These are phyloP conservation scores for Tilletia horrida DNA, from an alignment of 1,284 basidiomycete species.

Conservation along the genomic window DNA sequence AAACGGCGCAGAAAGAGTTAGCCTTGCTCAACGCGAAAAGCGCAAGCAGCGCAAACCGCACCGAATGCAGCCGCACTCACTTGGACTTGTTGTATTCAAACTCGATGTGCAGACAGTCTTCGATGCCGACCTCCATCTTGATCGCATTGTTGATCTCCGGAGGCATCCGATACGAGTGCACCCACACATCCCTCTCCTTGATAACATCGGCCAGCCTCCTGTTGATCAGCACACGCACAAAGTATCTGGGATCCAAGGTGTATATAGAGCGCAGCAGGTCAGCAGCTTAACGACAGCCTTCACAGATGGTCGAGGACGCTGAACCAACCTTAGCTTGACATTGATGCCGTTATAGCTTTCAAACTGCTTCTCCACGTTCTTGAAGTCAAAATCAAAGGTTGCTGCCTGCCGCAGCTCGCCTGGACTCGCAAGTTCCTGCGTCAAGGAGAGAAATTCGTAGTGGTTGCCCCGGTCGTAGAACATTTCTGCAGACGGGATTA, in stretches of 20 bases:
- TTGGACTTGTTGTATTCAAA: conserved; percentile 99
- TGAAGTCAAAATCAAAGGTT: conserved; percentile 93
- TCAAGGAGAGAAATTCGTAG: conserved; percentile 92
- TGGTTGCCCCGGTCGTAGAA: conserved; percentile 97
- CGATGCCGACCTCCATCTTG: conserved; percentile 99
- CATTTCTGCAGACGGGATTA: conserved; percentile 64
- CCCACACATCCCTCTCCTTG: conserved; percentile 93
- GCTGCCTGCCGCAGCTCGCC: conserved; percentile 92
- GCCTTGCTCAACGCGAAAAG: too few species aligned
- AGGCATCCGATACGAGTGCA: conserved; percentile 96
- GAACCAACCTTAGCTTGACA: conserved; percentile 70
- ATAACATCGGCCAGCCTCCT: conserved; percentile 85
- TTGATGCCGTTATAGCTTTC: conserved; percentile 98
- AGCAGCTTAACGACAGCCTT: not conserved
- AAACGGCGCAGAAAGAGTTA: too few species aligned
- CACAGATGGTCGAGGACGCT: not conserved
- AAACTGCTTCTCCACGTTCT: conserved; percentile 98
- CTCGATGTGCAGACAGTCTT: conserved; percentile 97
- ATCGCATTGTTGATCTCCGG: conserved; percentile 95
- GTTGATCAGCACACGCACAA: conserved; percentile 85
- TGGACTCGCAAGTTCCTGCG: conserved; percentile 87
- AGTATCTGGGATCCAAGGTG: conserved; percentile 61
- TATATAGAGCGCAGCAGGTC: not conserved
- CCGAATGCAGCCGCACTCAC: conserved; percentile 24
- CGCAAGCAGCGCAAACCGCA: not conserved